Evolutionary conservation across 2,329 filamentous ascomycete genomes (phyloP).

Genomic region (Celoporthe dispersa): DNA sequence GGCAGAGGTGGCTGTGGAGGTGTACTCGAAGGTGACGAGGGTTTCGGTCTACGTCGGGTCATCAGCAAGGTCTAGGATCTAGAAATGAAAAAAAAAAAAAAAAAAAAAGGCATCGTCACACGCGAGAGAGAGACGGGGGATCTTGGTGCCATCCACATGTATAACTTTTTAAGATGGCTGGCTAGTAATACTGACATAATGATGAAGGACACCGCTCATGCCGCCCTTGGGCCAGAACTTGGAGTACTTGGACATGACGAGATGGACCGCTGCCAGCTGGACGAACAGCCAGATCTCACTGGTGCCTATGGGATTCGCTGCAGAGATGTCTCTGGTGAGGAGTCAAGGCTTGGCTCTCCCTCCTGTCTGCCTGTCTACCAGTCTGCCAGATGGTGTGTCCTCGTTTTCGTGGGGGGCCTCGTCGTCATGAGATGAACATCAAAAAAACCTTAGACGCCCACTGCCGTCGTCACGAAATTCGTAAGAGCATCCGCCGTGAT

Average conservation of each 20-base stretch:
- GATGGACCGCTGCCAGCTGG: background rate
- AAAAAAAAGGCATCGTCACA: background rate
- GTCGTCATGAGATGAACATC: background rate
- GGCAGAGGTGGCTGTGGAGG: constrained; percentile 32
- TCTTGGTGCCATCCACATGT: background rate
- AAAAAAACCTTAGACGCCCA: background rate
- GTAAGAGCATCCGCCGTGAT: background rate
- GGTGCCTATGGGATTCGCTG: background rate
- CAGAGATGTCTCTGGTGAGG: background rate
- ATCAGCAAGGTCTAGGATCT: background rate
- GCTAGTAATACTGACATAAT: constrained; percentile 36
- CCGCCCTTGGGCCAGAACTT: constrained; percentile 42
- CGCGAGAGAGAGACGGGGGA: too few species aligned
- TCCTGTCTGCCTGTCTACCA: too few species aligned
- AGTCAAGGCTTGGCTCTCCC: background rate
- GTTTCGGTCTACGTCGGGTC: constrained; percentile 40
- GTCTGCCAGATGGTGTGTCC: background rate
- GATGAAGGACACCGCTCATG: constrained; percentile 40
- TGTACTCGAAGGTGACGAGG: constrained; percentile 45
- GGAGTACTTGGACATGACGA: constrained; percentile 34
- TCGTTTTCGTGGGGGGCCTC: background rate
- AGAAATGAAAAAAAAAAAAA: background rate
- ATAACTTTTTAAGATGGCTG: too few species aligned
- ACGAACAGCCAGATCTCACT: background rate
- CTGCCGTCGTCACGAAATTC: background rate